Conservation (phyloP, 1,284 basidiomycete genomes). For the Heliocybe sulcata region DNA sequence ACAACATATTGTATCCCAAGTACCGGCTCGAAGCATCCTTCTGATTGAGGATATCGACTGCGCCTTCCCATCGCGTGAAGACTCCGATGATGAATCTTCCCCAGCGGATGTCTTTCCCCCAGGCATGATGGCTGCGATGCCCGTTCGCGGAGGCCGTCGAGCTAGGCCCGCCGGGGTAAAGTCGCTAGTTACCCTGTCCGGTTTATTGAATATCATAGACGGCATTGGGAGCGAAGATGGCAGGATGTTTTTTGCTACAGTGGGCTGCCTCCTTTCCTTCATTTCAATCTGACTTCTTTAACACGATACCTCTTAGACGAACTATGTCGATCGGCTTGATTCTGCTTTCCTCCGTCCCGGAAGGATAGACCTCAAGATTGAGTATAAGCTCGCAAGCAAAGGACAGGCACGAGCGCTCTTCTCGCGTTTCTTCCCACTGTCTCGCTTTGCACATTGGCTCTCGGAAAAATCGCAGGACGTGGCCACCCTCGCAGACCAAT, state of each 20-base stretch:
- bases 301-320: constrained; percentile 10
- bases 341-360: constrained; percentile 22
- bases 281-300: background rate
- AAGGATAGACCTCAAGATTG: constrained; percentile 21
- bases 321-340: constrained; percentile 19
- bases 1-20: constrained; percentile 17
- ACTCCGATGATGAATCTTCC: constrained; percentile 1
- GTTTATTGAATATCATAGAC: constrained; percentile 22
- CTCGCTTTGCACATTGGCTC: constrained; percentile 14
- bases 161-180: background rate
- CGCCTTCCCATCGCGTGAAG: constrained; percentile 12
- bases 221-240: constrained; percentile 22
- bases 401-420: constrained; percentile 20
- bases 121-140: background rate
- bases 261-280: background rate
- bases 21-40: constrained; percentile 22
- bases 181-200: constrained; percentile 15
- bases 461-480: background rate
- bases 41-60: constrained; percentile 28
- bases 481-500: constrained; percentile 30
- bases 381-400: constrained; percentile 18
- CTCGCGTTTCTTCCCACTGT: constrained; percentile 15
- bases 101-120: background rate
- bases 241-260: constrained; percentile 21
- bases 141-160: background rate